Evolutionary conservation across 1,284 basidiomycete genomes (phyloP), one percentile per base, ranked within the genome.

Genomic region (Fomitopsis palustris): DNA sequence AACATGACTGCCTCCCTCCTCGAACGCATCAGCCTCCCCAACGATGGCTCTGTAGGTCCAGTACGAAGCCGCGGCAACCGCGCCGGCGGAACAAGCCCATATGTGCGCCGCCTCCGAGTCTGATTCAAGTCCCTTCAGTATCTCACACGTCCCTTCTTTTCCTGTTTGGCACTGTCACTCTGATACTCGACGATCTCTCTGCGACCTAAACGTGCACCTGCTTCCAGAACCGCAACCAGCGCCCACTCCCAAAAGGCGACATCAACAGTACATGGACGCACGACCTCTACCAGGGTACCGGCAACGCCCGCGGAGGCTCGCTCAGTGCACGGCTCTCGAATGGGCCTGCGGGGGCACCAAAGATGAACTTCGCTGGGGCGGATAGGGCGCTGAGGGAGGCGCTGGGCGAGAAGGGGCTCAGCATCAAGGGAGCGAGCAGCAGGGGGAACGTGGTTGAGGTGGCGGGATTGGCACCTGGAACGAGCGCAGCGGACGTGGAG

Each of bases 401-500:
- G 23, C 60, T 67, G 56, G 72, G 67, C 57, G 73, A 65, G 61
- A 75, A 72, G 58, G 70, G 76, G 45, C 69, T 92, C 31, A 81
- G 78, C 19, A 93, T 94, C 72, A 90, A 90, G 72, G 92, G 92
- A 9, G 90, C 90, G 10, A 79, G 84, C 59, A 71, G 77, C 19
- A 73, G 75, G 23, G 84, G 84, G 12, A 90, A 90, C 61, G 86
- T 91, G 54, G 86, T 95, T 0, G 84, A 93, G 66, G 87, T 95
- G 16, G 78, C 84, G 9, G 90, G 89, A 7, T 75, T 95, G 29
- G 90, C 88, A 6, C 75, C 74, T 19, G 93, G 92, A 5, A 95
- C 92, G 29, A 93, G 89, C 2, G 80, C 90, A 23, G 92, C 89
- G 35, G 92, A 95, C 69, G 93, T 95, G 56, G 83, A 86, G 68